Evolutionary conservation across 495 filamentous ascomycete genomes (phyloP), one percentile per base, ranked within the genome.

Genomic region (Penicillium dipodomyicola): DNA sequence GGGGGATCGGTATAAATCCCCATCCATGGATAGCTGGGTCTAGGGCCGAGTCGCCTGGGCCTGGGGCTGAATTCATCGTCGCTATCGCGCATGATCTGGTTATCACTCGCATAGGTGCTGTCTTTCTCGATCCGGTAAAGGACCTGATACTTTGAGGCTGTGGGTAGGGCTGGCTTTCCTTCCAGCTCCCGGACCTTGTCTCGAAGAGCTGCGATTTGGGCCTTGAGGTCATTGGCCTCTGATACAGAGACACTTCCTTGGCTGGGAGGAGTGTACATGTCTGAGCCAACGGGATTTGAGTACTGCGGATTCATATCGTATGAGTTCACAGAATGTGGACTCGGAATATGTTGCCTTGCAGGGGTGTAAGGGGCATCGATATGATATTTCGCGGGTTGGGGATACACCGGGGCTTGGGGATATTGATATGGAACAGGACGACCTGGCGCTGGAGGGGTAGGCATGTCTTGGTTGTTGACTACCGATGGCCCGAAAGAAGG

Each of bases 61-160:
- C 30, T 22, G 14, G 22, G 44, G 14, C 6, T 46, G 32, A 32
- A 43, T 9, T 43, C 10, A 3, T 52, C 39, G 3, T 32, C 39
- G 11, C 39, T 43, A 19, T 33, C 27, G 19, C 9, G 5, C 17
- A 22, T 27, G 3, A 19, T 33, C 1, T 11, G 12, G 11, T 43
- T 6, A 5, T 32, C 27, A 19, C 39, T 17, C 11, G 32, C 33
- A 27, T 23, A 43, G 8, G 25, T 49, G 15, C 30, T 7, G 11
- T 59, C 45, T 25, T 41, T 41, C 40, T 56, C 37, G 3, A 57
- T 56, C 3, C 57, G 30, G n/a, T 59, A 56, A 11, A 59, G 52
- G 25, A 59, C 27, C 33, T 59, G 53, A 35, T 47, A 47, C 43
- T 35, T 59, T 5, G 42, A 57, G 19, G 42, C 40, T 39, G 12